Evolutionary conservation across 2,329 filamentous ascomycete genomes (phyloP), one percentile per base, ranked within the genome.

Genomic region (Rhynchosporium graminicola): DNA sequence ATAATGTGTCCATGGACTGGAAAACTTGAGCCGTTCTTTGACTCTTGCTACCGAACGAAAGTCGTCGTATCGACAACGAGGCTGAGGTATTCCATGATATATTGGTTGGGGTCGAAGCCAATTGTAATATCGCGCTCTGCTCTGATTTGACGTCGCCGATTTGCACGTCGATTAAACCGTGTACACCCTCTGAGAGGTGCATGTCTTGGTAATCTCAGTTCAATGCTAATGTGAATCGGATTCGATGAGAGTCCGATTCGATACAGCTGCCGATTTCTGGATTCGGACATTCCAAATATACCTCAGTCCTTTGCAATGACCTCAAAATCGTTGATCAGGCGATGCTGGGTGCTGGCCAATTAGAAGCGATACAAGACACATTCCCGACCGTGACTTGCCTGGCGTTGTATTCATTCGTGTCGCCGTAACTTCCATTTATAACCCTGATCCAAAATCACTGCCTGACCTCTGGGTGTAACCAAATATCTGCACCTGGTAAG

Each of bases 401-500:
- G 36, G 51, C 3, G 13, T 28, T 20, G 28, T 40, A 20, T 42
- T n/a, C 36, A 42, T 38, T 54, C 51, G 51, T 42, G 29, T 28
- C 3, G 40, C 7, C 5, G 20, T 42, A 20, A 54, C 51, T 42
- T 42, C 36, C 51, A 40, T 26, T 26, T 54, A 10, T n/a, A 29
- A 42, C 9, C 6, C 28, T 4, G 40, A 13, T 15, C 51, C 36
- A 42, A 33, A 40, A 13, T 28, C 38, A 29, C 20, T 38, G 4
- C 20, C 33, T 12, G 51, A 28, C n/a, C 9, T 54, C 15, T n/a
- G 15, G 10, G 51, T 54, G 51, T 42, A 29, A 42, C 36, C 36
- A 42, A 4, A 28, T 42, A 54, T 42, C 51, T 54, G 51, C 50
- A 54, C 33, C 36, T 54, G n/a, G 51, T 54, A 42, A 54, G 51